Evolutionary conservation across 2,329 filamentous ascomycete species (phyloP).

Genomic region (Colletotrichum liaoningense): DNA sequence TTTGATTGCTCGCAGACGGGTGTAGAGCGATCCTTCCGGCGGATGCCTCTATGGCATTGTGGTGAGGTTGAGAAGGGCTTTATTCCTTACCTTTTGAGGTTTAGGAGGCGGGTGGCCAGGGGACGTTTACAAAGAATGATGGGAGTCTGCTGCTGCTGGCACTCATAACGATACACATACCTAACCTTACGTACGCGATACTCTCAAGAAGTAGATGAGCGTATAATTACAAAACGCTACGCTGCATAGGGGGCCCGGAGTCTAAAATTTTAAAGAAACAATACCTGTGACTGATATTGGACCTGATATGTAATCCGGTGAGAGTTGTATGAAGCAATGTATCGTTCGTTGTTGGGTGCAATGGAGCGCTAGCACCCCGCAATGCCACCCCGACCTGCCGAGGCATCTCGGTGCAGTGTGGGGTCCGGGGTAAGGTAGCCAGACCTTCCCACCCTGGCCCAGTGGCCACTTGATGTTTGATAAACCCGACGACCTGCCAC

Average conservation of each 20-base stretch:
- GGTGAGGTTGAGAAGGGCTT: background rate
- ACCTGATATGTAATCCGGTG: background rate
- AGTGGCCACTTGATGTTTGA: background rate
- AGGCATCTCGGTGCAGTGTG: slow-evolving; percentile 35
- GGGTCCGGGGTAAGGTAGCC: slow-evolving; percentile 34
- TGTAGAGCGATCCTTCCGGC: background rate
- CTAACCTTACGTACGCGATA: slow-evolving; percentile 13
- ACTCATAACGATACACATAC: slow-evolving; percentile 3
- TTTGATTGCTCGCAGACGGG: background rate
- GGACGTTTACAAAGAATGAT: background rate
- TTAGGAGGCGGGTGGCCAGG: too few relatives aligned
- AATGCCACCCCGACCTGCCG: slow-evolving; percentile 30
- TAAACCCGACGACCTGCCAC: background rate
- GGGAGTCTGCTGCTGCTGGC: background rate
- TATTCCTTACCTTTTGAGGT: background rate
- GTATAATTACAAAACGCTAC: background rate
- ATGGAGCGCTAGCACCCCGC: slow-evolving; percentile 22
- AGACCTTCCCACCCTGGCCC: background rate
- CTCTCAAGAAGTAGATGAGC: background rate
- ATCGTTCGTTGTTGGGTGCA: background rate
- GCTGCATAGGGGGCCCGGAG: background rate
- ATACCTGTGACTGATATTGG: background rate
- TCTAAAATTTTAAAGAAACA: background rate
- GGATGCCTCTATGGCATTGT: background rate
- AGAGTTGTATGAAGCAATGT: background rate